Conservation (phyloP, 2,329 filamentous ascomycete genomes). For the Sordariomycetes sp. region DNA sequence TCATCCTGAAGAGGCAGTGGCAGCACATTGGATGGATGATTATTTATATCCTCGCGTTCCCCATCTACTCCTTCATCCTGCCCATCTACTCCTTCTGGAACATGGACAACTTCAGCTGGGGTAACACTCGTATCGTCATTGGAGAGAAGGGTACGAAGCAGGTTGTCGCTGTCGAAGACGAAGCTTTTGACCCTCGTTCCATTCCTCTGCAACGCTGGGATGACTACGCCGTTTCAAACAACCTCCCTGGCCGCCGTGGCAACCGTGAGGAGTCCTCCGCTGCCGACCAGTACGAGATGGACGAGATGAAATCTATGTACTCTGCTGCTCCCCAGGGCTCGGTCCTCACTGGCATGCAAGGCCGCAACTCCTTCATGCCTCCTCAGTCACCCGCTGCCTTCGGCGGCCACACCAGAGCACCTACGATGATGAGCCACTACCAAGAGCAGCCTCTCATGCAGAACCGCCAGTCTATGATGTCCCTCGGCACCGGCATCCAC, state of each 20-base stretch:
- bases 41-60: conserved; percentile 93
- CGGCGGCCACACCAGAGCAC: conserved; percentile 40
- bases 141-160: conserved; percentile 89
- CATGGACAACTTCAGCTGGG: conserved; percentile 98
- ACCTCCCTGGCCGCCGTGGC: conserved; percentile 83
- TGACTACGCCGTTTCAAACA: conserved; percentile 81
- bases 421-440: conserved; percentile 36
- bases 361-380: conserved; percentile 67
- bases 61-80: conserved; percentile 83
- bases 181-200: conserved; percentile 81
- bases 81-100: conserved; percentile 99
- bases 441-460: conserved; percentile 40
- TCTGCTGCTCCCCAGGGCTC: conserved; percentile 85
- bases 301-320: conserved; percentile 95
- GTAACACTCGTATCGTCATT: conserved; percentile 95
- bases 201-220: conserved; percentile 97
- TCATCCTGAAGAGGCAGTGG: conserved; percentile 95
- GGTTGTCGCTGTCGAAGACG: conserved; percentile 76
- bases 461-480: conserved; percentile 65
- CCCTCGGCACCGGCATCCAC: conserved; percentile 40
- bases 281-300: conserved; percentile 84
- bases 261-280: conserved; percentile 51
- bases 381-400: conserved; percentile 65
- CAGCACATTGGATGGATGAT: conserved; percentile 99
- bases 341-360: conserved; percentile 74